These are phyloP conservation scores for Knufia petricola DNA, from an alignment of 2,329 filamentous ascomycete genomes.

Conservation along the genomic window DNA sequence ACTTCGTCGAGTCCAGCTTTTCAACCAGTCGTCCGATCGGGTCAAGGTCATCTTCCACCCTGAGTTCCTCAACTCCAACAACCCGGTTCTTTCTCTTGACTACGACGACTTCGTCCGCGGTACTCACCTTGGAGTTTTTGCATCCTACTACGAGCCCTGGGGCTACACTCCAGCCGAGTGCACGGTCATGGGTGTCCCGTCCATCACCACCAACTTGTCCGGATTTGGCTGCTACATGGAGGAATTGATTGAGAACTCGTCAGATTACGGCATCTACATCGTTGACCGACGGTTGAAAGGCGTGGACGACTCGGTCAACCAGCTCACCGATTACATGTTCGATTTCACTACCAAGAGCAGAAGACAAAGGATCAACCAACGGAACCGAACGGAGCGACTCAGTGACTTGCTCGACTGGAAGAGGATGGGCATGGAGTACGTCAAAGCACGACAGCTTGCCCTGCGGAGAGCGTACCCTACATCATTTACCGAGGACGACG, in stretches of 20 bases:
- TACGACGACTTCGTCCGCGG: slow-evolving; percentile 98
- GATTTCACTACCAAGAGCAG: slow-evolving; percentile 90
- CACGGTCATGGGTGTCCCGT: slow-evolving; percentile 97
- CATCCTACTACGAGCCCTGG: slow-evolving; percentile 99
- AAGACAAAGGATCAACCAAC: slow-evolving; percentile 95
- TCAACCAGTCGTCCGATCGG: slow-evolving; percentile 88
- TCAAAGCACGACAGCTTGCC: slow-evolving; percentile 90
- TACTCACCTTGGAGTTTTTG: slow-evolving; percentile 89
- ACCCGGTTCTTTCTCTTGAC: slow-evolving; percentile 88
- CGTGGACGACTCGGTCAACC: slow-evolving; percentile 94
- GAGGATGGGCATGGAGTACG: slow-evolving; percentile 98
- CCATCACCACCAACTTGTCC: slow-evolving; percentile 94
- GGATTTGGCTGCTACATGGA: slow-evolving; percentile 99
- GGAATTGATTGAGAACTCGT: slow-evolving; percentile 94
- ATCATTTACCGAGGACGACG: slow-evolving; percentile 67
- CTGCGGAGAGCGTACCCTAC: slow-evolving; percentile 82
- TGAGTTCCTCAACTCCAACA: slow-evolving; percentile 91
- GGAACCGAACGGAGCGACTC: slow-evolving; percentile 88
- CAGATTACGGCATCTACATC: slow-evolving; percentile 98
- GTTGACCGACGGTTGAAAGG: slow-evolving; percentile 92
- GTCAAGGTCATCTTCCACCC: slow-evolving; percentile 98
- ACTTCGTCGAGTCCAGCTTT: slow-evolving; percentile 87
- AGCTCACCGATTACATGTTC: slow-evolving; percentile 84
- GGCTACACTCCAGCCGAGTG: slow-evolving; percentile 97
- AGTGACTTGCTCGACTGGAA: slow-evolving; percentile 98